Conservation (phyloP, 306 rosid species). For the Ammopiptanthus mongolicus region DNA sequence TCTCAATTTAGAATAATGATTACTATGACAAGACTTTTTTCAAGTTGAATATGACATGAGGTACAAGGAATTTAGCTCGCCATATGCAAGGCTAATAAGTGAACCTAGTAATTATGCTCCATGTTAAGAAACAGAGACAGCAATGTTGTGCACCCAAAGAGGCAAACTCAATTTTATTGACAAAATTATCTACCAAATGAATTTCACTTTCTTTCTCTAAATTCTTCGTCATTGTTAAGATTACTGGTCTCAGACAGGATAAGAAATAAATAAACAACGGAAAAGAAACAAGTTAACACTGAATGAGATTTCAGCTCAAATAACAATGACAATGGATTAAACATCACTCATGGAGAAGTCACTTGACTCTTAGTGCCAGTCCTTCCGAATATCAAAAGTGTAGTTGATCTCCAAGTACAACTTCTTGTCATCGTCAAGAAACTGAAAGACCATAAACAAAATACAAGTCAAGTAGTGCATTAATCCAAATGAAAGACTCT, state of each 20-base stretch:
- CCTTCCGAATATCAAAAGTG: constrained; percentile 73
- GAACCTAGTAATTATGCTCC: background rate
- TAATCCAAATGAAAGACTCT: background rate
- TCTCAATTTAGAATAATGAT: too few species aligned
- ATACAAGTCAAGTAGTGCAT: background rate
- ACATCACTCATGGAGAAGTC: constrained; percentile 9
- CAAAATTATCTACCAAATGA: constrained; percentile 31
- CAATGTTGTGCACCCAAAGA: background rate
- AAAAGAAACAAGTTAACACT: constrained; percentile 32
- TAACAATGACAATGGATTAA: constrained; percentile 22
- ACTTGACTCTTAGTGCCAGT: constrained; percentile 45
- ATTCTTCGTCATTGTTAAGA: constrained; percentile 40
- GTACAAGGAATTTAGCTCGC: too few species aligned
- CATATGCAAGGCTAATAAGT: too few species aligned
- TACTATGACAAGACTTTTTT: too few species aligned
- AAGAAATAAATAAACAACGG: constrained; percentile 14
- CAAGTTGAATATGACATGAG: too few species aligned
- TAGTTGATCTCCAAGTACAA: constrained; percentile 80
- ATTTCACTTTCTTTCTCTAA: constrained; percentile 13
- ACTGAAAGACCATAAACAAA: constrained; percentile 35
- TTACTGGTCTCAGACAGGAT: constrained; percentile 26
- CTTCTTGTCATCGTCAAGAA: constrained; percentile 79
- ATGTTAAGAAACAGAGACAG: background rate
- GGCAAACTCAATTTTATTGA: constrained; percentile 32
- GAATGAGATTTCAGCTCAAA: constrained; percentile 26